Percentiles rank a stretch among this genome's conserved stretches.
These are phyloP conservation scores for Phytophthora colocasiae DNA, from an alignment of 352 stramenopile genomes.

Conservation along the genomic window DNA sequence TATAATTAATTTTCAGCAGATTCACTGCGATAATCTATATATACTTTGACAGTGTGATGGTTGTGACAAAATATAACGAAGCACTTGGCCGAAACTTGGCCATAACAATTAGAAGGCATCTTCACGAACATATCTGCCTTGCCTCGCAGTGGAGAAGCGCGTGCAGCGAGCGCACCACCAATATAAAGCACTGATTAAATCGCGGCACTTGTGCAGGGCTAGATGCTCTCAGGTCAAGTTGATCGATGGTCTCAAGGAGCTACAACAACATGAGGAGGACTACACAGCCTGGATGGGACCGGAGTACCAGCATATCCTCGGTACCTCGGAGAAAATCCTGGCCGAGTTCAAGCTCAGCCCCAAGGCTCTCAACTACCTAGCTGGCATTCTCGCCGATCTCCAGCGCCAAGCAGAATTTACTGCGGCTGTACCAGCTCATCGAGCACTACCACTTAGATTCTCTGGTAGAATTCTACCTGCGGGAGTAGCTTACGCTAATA, in stretches of 20 bases:
- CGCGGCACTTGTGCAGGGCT: no score
- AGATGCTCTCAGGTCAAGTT: conserved; percentile 84
- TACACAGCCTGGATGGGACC: conserved; percentile 74
- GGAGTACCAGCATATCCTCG: conserved; percentile 84
- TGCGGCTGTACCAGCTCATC: conserved; percentile 78
- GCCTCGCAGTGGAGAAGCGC: no score
- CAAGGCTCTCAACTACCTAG: conserved; percentile 82
- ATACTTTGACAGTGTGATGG: no score
- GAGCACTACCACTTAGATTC: conserved; percentile 85
- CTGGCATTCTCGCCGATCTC: conserved; percentile 81
- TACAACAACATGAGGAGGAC: conserved; percentile 86
- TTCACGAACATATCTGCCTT: no score
- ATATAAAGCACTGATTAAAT: no score
- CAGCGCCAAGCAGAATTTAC: conserved; percentile 79
- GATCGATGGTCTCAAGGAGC: conserved; percentile 85
- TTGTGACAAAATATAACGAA: no score
- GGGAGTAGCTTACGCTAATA: conserved; percentile 40
- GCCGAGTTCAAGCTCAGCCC: conserved; percentile 77
- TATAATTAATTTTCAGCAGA: no score
- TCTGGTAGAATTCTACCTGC: conserved; percentile 80
- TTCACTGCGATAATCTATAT: no score
- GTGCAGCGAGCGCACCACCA: no score
- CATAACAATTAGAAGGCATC: no score
- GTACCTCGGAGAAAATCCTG: conserved; percentile 66
- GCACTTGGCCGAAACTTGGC: no score